Base-by-base conservation (phyloP, 495 filamentous ascomycete species). In the Penicillium silybi region DNA sequence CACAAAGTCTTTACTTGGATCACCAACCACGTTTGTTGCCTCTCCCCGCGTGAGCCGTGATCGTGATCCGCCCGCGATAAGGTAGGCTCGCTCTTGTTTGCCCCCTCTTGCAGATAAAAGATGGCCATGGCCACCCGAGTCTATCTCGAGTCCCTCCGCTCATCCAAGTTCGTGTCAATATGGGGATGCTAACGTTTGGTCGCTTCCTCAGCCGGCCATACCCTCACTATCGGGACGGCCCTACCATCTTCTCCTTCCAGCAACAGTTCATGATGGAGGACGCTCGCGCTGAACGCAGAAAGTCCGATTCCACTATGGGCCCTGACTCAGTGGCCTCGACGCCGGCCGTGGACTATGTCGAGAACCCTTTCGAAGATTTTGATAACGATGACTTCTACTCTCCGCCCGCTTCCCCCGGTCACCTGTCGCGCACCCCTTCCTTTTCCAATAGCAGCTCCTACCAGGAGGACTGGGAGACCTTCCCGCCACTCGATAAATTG, bases 401-500 rank as follows among this genome's bases (percentile, higher is more conserved):
- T 16, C 63, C 68, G n/a, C 56, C 69, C 37, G 59, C 53, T 0
- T 59, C 73, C 7, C 71, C 73, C 0, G 64, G 64, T 35, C 64
- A 54, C 16, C 72, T 87, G 26, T 92, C 89, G 25, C 81, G 88
- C 38, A 82, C 82, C 55, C 72, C 77, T 9, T 95, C 89, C 26
- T 90, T 91, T 62, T 89, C 86, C 22, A 82, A 80, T 42, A 86
- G 84, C 63, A 88, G 84, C 68, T 84, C 85, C 8, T 89, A 85
- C 54, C 88, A 90, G 48, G 90, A 97, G 62, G 90, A 95, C 65
- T 92, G 88, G 88, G 89, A 92, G 54, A 80, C 84, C 0, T 85
- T 87, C 41, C 89, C 93, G 16, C 90, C 93, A 4, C 73, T 96
- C n/a, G 93, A 98, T 63, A 86, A 89, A 47, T 75, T 97, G 51